Evolutionary conservation across 2,329 filamentous ascomycete genomes (phyloP), one percentile per base, ranked within the genome.

Genomic region (Trichoderma gracile): DNA sequence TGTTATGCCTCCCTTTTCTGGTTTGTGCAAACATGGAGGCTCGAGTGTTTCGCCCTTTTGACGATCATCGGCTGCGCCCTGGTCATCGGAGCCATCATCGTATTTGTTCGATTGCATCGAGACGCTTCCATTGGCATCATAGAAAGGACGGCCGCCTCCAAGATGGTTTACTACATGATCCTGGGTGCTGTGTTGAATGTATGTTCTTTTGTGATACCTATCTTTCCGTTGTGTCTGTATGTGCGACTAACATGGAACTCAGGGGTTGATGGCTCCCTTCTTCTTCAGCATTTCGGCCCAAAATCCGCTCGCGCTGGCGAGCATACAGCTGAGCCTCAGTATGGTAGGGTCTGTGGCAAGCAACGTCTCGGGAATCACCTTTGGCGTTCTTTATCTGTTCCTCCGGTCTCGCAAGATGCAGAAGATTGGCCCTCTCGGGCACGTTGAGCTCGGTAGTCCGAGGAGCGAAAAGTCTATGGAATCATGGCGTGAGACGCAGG

Each of bases 1-100:
- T 91, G 89, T 76, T 87, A 90, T 69, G 86, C 86, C 25, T 87
- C 86, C 6, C 78, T 91, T 8, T 85, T 90, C 68, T 90, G 86
- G 85, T 89, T 89, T 67, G 78, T 90, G 47, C 80, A 84, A 63
- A 80, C 79, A 68, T 91, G 86, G 75, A 81, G 85, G n/a, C 72
- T 81, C 15, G 81, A 83, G 5, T 83, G 82, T 64, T 83, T 90
- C 63, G 79, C 78, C 10, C 71, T 89, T 1, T 72, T 89, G 12
- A 74, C 82, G 23, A 71, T 78, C 21, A 78, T 88, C 49, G 76
- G 81, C n/a, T 73, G 79, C 42, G 71, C 82, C 25, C 76, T 89
- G 59, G 71, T 86, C 15, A 67, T 81, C 14, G 80, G 83, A 67
- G 79, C 80, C n/a, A 70, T 81, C 14, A 74, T 82, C 27, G 82